A percentile compares a stretch with the other conserved stretches of the same genome.
Evolutionary conservation across 192 early-diverging fungal species (phyloP).

Genomic region (Paraglomus occultum): DNA sequence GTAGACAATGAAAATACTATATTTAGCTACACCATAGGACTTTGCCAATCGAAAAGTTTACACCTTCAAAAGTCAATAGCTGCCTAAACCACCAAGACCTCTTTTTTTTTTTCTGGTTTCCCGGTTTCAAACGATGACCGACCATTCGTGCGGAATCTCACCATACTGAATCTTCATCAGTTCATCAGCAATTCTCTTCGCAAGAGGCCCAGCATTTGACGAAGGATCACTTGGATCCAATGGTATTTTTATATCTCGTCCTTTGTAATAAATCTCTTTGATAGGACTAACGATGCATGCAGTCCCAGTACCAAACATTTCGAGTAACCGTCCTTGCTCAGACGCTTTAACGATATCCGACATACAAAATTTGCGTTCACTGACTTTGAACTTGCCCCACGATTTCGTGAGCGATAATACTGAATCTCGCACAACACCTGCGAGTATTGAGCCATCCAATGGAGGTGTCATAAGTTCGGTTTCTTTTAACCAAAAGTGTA

Average conservation of each 20-base stretch:
- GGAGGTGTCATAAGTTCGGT: slow-evolving; percentile 86
- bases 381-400: slow-evolving; percentile 89
- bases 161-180: slow-evolving; percentile 96
- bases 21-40: too few species aligned
- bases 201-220: slow-evolving; percentile 81
- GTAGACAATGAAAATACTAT: too few species aligned
- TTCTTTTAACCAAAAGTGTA: slow-evolving; percentile 38
- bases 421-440: slow-evolving; percentile 94
- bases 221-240: slow-evolving; percentile 77
- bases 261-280: slow-evolving; percentile 79
- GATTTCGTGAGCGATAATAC: slow-evolving; percentile 72
- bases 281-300: slow-evolving; percentile 95
- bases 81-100: too few species aligned
- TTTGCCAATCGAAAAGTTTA: too few species aligned
- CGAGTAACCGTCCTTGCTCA: slow-evolving; percentile 77
- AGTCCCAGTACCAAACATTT: slow-evolving; percentile 96
- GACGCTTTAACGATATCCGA: slow-evolving; percentile 68
- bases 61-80: too few species aligned
- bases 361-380: slow-evolving; percentile 84
- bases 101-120: not conserved
- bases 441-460: slow-evolving; percentile 92
- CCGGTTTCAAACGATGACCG: slow-evolving; percentile 60
- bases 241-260: slow-evolving; percentile 78
- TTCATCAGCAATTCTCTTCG: slow-evolving; percentile 76
- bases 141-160: slow-evolving; percentile 75